phyloP scores from a whole-genome alignment of 257 asterid species.

The Ligustrum vulgare region DNA sequence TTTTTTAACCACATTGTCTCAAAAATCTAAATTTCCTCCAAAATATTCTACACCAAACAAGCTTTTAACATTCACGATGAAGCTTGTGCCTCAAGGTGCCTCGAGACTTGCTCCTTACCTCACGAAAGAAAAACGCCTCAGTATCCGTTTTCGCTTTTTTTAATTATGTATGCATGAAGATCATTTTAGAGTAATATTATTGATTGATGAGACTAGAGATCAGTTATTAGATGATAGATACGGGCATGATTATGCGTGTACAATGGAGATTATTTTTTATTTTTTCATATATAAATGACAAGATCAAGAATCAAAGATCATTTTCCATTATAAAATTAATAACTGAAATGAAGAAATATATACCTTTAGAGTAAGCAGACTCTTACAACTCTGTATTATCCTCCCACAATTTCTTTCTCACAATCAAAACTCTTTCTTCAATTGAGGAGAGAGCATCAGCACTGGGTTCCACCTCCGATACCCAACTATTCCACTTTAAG shows the following conservation, averaged over 20 bases:
- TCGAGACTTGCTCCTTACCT: too few relatives aligned
- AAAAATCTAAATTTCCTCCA: too few relatives aligned
- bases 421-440: conserved; percentile 58
- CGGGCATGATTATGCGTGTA: background rate
- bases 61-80: too few relatives aligned
- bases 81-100: too few relatives aligned
- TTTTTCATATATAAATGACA: background rate
- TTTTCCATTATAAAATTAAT: conserved; percentile 16
- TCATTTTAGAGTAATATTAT: background rate
- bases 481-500: conserved; percentile 83
- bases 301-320: conserved; percentile 7
- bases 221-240: background rate
- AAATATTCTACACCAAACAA: too few relatives aligned
- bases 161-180: too few relatives aligned
- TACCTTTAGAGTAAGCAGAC: conserved; percentile 22
- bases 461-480: conserved; percentile 72
- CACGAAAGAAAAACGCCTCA: too few relatives aligned
- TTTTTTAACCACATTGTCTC: too few relatives aligned
- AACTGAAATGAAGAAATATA: conserved; percentile 18
- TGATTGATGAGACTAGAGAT: background rate
- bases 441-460: conserved; percentile 52
- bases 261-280: too few relatives aligned
- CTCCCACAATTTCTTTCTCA: conserved; percentile 62
- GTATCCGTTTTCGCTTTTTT: too few relatives aligned
- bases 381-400: conserved; percentile 26